Conservation (phyloP, 257 asterid genomes). For the Fraxinus pennsylvanica region DNA sequence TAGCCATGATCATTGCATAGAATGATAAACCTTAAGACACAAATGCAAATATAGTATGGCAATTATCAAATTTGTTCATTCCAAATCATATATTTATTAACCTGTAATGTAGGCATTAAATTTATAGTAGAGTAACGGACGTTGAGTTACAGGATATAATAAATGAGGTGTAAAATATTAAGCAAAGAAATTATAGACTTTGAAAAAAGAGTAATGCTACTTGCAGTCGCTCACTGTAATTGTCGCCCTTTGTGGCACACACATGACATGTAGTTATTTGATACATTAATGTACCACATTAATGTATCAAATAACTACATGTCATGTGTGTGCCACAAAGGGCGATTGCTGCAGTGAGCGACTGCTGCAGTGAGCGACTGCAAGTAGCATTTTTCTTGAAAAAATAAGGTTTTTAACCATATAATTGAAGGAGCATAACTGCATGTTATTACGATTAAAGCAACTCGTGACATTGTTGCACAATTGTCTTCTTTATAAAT, state of each 20-base stretch:
- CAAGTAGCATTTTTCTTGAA: too few relatives aligned
- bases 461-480: background rate
- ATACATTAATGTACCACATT: too few relatives aligned
- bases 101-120: conserved; percentile 58
- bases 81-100: conserved; percentile 19
- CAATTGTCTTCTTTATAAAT: background rate
- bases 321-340: too few relatives aligned
- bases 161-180: too few relatives aligned
- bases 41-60: background rate
- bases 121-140: background rate
- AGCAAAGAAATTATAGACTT: background rate
- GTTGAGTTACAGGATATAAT: background rate
- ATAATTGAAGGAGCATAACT: background rate
- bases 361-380: too few relatives aligned
- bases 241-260: too few relatives aligned
- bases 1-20: background rate
- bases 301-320: too few relatives aligned
- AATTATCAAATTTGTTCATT: background rate
- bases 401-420: background rate
- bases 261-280: too few relatives aligned
- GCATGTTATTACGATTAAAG: background rate
- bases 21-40: background rate
- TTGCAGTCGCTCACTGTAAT: too few relatives aligned
- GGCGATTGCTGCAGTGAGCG: too few relatives aligned
- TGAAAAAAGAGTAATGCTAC: background rate